Evolutionary conservation across 1,139 yeast genomes (phyloP), one percentile per base, ranked within the genome.

Genomic region (Saccharomycopsis crataegensis): DNA sequence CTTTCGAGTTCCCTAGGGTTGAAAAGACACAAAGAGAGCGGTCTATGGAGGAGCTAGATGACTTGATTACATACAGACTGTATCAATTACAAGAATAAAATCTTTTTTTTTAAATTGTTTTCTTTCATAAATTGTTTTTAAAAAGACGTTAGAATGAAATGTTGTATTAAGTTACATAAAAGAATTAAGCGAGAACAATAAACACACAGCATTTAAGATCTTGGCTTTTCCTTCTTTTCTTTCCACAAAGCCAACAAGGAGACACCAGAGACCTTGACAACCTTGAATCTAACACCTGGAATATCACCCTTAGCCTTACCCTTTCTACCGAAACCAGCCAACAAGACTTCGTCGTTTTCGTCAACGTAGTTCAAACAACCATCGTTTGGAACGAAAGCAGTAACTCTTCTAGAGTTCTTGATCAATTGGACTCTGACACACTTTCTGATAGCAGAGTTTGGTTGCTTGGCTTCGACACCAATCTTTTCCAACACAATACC

Each of bases 291-390:
- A 75, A 93, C 99, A 88, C 99, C 99, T 79, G 99, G 99, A 74
- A 93, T 91, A 90, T 93, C 99, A 86, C 99, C 99, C 96, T 94
- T 94, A 76, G 99, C 99, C 86, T 93, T 93, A 83, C 99, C 99
- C 86, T 96, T 93, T 83, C 99, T 90, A 88, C 99, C 99, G 89
- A 94, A 94, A 84, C 99, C 99, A 71, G 99, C 98, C 70, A 93
- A 82, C 73, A 93, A 83, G 70, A 93, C 99, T 79, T 93, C 98
- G 81, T 93, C 98, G 83, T 93, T 93, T 83, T 93, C 98, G 75
- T 93, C 99, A 70, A 93, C 97, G 70, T 86, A 93, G 93, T 93
- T 93, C 78, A 91, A 82, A 86, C 99, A 94, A 91, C 99, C 99
- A 80, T 94, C 99, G 73, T 93, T 93, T 79, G 99, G 99, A 75